These are phyloP conservation scores for Sporobolomyces roseus DNA, from an alignment of 768 basidiomycete genomes.

Conservation along the genomic window DNA sequence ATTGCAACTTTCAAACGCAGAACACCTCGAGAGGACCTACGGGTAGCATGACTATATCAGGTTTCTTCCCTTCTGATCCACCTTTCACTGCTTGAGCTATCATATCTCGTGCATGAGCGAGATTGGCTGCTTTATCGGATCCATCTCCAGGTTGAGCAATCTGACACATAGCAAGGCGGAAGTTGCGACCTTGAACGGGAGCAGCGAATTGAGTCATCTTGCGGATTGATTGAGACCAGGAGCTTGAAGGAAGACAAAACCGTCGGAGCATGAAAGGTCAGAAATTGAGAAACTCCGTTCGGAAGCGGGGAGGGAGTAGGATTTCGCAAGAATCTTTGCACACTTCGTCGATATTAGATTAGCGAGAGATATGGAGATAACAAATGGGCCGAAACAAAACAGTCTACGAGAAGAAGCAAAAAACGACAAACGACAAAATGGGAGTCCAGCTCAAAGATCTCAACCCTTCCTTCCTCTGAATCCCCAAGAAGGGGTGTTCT, in stretches of 20 bases:
- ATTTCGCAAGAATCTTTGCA: no score
- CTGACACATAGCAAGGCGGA: slow-evolving; percentile 84
- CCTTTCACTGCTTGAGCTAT: slow-evolving; percentile 61
- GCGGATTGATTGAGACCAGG: neutral
- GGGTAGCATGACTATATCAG: slow-evolving; percentile 81
- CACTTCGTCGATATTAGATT: no score
- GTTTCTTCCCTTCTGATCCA: slow-evolving; percentile 63
- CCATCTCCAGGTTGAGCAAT: slow-evolving; percentile 55
- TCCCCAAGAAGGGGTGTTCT: no score
- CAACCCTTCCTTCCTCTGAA: neutral
- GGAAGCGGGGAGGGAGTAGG: no score
- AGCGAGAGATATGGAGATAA: no score
- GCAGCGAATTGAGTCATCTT: slow-evolving; percentile 17
- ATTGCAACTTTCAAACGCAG: no score
- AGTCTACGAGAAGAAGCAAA: no score
- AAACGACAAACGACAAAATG: no score
- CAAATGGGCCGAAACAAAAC: no score
- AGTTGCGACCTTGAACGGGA: slow-evolving; percentile 51
- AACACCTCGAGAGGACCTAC: slow-evolving; percentile 55
- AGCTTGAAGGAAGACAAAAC: neutral
- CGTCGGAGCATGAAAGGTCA: slow-evolving; percentile 21
- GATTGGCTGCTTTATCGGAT: slow-evolving; percentile 69
- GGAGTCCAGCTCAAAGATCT: neutral
- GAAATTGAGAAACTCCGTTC: neutral
- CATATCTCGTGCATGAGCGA: slow-evolving; percentile 67